These are phyloP conservation scores for Pyricularia pennisetigena DNA, from an alignment of 2,329 filamentous ascomycete genomes.

Conservation along the genomic window DNA sequence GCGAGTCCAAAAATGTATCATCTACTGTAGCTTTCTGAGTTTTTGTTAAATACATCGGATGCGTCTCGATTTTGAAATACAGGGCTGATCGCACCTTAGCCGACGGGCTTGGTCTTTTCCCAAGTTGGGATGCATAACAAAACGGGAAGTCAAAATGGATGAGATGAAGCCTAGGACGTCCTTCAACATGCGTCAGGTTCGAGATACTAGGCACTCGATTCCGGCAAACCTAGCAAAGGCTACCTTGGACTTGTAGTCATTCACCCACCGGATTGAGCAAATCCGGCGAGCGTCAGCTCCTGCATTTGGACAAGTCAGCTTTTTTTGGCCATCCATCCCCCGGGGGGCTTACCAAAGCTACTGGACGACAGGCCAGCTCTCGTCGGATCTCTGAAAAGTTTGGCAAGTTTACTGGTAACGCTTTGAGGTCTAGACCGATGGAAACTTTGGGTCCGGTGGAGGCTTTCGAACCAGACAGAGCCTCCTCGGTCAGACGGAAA, in stretches of 20 bases:
- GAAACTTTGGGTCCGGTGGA: background rate
- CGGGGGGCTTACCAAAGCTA: background rate
- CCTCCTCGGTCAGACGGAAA: background rate
- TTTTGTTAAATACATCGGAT: background rate
- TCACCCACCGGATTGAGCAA: background rate
- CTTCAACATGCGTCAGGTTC: background rate
- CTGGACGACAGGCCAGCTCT: background rate
- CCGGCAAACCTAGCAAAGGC: background rate
- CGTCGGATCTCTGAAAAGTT: background rate
- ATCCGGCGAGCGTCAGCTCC: background rate
- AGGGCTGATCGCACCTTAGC: background rate
- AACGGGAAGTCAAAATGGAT: background rate
- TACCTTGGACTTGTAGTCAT: background rate
- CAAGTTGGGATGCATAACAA: background rate
- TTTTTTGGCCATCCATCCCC: background rate
- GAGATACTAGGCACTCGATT: too few relatives aligned
- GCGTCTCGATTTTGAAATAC: background rate
- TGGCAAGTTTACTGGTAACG: background rate
- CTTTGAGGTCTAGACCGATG: background rate
- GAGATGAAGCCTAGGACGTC: background rate
- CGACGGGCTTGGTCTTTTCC: background rate
- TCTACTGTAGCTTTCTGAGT: background rate
- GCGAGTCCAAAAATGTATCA: too few relatives aligned
- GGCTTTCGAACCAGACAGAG: background rate
- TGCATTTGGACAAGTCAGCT: background rate